These are phyloP conservation scores for Colletotrichum filicis DNA, from an alignment of 2,329 filamentous ascomycete genomes.

Conservation along the genomic window DNA sequence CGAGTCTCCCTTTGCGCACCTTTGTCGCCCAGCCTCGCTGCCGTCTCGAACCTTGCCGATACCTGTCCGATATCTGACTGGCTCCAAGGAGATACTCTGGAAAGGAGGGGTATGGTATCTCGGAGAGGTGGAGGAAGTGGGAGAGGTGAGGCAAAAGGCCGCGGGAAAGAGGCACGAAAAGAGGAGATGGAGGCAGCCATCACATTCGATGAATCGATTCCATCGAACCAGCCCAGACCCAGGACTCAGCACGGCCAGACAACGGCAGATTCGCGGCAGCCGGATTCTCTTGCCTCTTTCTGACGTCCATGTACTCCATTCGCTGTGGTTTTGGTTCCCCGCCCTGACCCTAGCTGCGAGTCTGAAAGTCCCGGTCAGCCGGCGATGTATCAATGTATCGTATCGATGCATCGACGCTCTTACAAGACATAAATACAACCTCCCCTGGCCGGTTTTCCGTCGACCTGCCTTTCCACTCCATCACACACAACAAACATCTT, in stretches of 20 bases:
- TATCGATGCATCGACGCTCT: background rate
- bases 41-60: slow-evolving; percentile 18
- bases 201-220: background rate
- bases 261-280: slow-evolving; percentile 3
- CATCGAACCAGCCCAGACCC: slow-evolving; percentile 16
- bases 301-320: background rate
- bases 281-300: slow-evolving; percentile 32
- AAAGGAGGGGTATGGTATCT: slow-evolving; percentile 34
- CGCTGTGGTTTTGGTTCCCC: slow-evolving; percentile 15
- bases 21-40: slow-evolving; percentile 20
- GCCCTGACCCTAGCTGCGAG: background rate
- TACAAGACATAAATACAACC: slow-evolving; percentile 33
- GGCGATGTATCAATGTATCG: slow-evolving; percentile 1
- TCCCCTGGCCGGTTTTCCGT: slow-evolving; percentile 7
- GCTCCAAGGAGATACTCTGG: slow-evolving; percentile 31
- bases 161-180: background rate
- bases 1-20: too few relatives aligned
- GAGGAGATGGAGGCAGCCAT: slow-evolving; percentile 4
- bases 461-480: background rate
- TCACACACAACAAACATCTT: slow-evolving; percentile 24
- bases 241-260: background rate
- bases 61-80: slow-evolving; percentile 12
- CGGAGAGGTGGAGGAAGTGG: slow-evolving; percentile 32
- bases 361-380: slow-evolving; percentile 7
- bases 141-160: background rate